Evolutionary conservation across 148 eudicot genomes (phyloP).

Genomic region (Nepenthes gracilis): DNA sequence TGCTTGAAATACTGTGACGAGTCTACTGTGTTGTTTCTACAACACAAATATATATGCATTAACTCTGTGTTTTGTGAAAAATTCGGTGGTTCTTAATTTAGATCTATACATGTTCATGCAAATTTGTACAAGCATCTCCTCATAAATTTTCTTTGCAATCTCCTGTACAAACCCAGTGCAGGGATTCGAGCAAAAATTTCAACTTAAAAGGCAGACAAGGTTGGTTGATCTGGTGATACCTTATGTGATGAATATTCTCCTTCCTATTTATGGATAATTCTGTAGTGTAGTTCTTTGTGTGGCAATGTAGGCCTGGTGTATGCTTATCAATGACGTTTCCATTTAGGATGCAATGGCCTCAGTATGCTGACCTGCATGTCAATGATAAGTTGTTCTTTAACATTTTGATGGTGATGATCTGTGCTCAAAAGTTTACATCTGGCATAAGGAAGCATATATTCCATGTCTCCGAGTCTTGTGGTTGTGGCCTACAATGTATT

Average conservation of each 20-base stretch:
- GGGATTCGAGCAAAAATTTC: conserved; percentile 48
- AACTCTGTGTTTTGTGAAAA: no score
- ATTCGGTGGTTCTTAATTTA: no score
- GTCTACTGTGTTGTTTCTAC: no score
- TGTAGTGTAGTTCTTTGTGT: neutral
- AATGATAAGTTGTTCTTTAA: conserved; percentile 36
- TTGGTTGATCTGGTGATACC: conserved; percentile 6
- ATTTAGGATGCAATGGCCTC: conserved; percentile 86
- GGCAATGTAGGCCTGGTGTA: conserved; percentile 63
- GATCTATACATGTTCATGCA: no score
- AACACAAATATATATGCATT: no score
- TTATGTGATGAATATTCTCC: no score
- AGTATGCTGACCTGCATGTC: conserved; percentile 51
- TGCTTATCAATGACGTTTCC: conserved; percentile 74
- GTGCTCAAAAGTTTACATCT: neutral
- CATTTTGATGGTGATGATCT: neutral
- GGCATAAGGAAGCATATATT: no score
- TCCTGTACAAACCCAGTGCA: conserved; percentile 45
- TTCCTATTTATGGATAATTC: neutral
- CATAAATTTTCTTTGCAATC: neutral
- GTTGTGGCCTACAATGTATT: no score
- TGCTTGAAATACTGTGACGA: no score
- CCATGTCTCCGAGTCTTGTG: no score
- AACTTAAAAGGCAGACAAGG: conserved; percentile 58
- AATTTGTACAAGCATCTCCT: neutral